Percentiles rank a stretch among this genome's conserved stretches.
These are phyloP conservation scores for Aspergillus asperescens DNA, from an alignment of 495 filamentous ascomycete genomes.

Conservation along the genomic window DNA sequence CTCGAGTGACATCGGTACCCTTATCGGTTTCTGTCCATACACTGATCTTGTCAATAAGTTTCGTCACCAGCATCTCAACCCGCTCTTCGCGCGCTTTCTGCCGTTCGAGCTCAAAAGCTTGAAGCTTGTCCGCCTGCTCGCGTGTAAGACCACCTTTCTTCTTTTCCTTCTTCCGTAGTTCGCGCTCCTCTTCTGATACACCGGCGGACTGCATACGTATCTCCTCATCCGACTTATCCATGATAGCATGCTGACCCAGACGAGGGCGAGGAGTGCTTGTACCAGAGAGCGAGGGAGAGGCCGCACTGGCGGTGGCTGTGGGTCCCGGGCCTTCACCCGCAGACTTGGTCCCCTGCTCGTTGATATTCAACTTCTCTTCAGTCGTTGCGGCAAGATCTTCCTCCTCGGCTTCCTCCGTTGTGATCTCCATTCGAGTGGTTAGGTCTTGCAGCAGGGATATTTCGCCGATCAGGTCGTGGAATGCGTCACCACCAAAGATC, in stretches of 20 bases:
- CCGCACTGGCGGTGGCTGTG: slow-evolving; percentile 18
- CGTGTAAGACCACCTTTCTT: slow-evolving; percentile 76
- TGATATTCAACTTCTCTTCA: slow-evolving; percentile 45
- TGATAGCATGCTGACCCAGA: slow-evolving; percentile 75
- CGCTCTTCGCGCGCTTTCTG: slow-evolving; percentile 82
- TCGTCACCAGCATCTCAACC: slow-evolving; percentile 73
- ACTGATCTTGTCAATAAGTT: slow-evolving; percentile 83
- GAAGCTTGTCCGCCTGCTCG: slow-evolving; percentile 86
- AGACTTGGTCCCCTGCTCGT: slow-evolving; percentile 37
- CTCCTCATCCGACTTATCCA: slow-evolving; percentile 85
- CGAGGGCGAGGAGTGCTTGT: slow-evolving; percentile 61
- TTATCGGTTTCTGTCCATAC: slow-evolving; percentile 98
- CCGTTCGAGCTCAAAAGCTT: slow-evolving; percentile 82
- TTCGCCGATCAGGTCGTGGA: slow-evolving; percentile 85
- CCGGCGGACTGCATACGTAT: slow-evolving; percentile 62
- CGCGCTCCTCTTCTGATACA: slow-evolving; percentile 70
- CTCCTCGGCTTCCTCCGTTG: slow-evolving; percentile 65
- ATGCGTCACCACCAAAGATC: slow-evolving; percentile 97
- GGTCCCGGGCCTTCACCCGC: slow-evolving; percentile 26
- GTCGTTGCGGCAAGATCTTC: slow-evolving; percentile 51
- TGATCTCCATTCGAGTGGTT: slow-evolving; percentile 87
- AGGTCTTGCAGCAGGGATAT: slow-evolving; percentile 90
- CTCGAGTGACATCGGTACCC: slow-evolving; percentile 70
- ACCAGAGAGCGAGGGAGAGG: slow-evolving; percentile 42
- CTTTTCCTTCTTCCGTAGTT: slow-evolving; percentile 76